Percentiles rank a stretch among this genome's conserved stretches.
Evolutionary conservation across 2,329 filamentous ascomycete genomes (phyloP).

Genomic region (Arthrobotrys iridis): DNA sequence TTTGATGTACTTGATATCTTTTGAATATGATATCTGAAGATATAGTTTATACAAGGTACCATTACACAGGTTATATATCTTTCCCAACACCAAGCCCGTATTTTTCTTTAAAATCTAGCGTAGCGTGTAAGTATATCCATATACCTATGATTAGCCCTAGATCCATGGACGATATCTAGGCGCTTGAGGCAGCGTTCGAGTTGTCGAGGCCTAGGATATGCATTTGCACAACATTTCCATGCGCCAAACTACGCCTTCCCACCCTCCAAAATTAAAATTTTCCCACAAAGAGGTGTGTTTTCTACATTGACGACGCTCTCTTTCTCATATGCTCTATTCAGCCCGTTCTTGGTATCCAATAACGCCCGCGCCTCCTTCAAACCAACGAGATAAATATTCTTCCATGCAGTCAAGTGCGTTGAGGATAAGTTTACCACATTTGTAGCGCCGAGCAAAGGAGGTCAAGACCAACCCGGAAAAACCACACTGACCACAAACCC

Average conservation of each 20-base stretch:
- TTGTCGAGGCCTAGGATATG: neutral
- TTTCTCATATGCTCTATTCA: neutral
- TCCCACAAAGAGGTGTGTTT: neutral
- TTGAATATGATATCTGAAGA: neutral
- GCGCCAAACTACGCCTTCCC: conserved; percentile 17
- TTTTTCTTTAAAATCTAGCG: no score
- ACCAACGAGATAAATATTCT: conserved; percentile 19
- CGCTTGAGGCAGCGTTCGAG: no score
- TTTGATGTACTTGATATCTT: neutral
- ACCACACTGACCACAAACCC: neutral
- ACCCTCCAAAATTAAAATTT: conserved; percentile 5
- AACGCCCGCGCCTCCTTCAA: no score
- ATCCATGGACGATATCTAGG: no score
- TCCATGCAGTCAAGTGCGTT: conserved; percentile 28
- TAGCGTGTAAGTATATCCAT: no score
- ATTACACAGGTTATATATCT: neutral
- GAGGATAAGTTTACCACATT: conserved; percentile 47
- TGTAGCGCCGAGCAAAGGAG: conserved; percentile 10
- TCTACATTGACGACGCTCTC: neutral
- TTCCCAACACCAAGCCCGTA: neutral
- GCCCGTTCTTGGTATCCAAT: conserved; percentile 5
- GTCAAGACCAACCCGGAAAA: neutral
- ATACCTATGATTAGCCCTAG: no score
- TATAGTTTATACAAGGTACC: neutral
- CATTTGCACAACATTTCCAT: conserved; percentile 19